Conservation (phyloP, 345 rosid species). For the Salix suchowensis region DNA sequence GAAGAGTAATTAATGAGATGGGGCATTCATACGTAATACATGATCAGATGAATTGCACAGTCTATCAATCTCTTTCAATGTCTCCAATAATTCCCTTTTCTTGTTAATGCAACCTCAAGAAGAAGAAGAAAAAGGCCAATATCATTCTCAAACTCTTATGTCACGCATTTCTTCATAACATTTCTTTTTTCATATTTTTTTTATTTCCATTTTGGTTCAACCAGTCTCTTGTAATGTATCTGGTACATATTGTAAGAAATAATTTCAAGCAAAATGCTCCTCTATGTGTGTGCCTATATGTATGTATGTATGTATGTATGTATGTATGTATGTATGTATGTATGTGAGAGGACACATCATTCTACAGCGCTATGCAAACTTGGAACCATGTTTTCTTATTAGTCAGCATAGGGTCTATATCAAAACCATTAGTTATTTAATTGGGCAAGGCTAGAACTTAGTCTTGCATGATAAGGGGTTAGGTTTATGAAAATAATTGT, state of each 20-base stretch:
- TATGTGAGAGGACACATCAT: too few species aligned
- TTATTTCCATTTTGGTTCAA: too few species aligned
- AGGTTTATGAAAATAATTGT: background rate
- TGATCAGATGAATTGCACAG: slow-evolving; percentile 7
- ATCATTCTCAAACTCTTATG: background rate
- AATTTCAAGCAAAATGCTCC: too few species aligned
- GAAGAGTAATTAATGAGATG: slow-evolving; percentile 30
- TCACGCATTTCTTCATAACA: background rate
- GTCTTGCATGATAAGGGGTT: slow-evolving; percentile 1
- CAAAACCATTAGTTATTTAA: background rate
- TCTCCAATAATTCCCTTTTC: slow-evolving; percentile 26
- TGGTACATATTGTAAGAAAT: too few species aligned
- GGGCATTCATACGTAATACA: slow-evolving; percentile 22
- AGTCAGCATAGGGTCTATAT: too few species aligned
- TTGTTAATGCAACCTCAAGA: background rate
- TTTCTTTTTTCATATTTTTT: background rate
- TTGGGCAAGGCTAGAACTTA: background rate
- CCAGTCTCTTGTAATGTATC: too few species aligned
- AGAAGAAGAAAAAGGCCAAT: background rate
- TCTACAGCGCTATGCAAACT: too few species aligned
- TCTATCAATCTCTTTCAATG: slow-evolving; percentile 24
- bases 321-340: too few species aligned
- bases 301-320: too few species aligned
- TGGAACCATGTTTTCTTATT: too few species aligned
- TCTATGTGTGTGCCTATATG: too few species aligned